These are phyloP conservation scores for Vachellia collinsii DNA, from an alignment of 306 rosid genomes.

Conservation along the genomic window DNA sequence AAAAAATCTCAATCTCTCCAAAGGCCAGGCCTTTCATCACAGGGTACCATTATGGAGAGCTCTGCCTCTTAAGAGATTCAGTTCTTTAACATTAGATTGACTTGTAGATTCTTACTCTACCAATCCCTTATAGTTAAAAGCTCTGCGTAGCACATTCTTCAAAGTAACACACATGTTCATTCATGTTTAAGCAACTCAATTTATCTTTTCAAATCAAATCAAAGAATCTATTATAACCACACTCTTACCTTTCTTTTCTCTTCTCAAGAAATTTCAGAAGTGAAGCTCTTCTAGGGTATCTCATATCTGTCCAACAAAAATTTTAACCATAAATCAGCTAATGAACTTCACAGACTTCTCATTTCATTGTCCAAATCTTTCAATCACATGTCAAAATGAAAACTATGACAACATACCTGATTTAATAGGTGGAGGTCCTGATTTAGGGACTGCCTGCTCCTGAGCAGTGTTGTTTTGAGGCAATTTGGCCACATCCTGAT, in stretches of 20 bases:
- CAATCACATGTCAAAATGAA: neutral
- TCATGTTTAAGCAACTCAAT: neutral
- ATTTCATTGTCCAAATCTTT: neutral
- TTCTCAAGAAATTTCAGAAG: slow-evolving; percentile 89
- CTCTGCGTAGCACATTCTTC: neutral
- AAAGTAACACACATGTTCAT: neutral
- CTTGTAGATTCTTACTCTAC: neutral
- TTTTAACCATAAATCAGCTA: slow-evolving; percentile 17
- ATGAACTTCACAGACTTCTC: neutral
- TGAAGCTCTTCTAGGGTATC: slow-evolving; percentile 81
- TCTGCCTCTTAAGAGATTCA: neutral
- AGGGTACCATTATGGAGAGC: neutral
- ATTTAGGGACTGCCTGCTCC: slow-evolving; percentile 39
- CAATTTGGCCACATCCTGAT: slow-evolving; percentile 12
- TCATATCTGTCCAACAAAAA: slow-evolving; percentile 53
- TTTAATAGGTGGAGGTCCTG: slow-evolving; percentile 39
- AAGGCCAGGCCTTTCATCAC: neutral
- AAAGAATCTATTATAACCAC: neutral
- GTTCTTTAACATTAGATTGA: neutral
- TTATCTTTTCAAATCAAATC: neutral
- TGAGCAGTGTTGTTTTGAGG: slow-evolving; percentile 33
- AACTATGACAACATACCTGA: slow-evolving; percentile 41
- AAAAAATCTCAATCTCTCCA: neutral
- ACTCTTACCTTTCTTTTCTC: slow-evolving; percentile 83
- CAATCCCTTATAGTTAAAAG: neutral